These are phyloP conservation scores for Penicillium glabrum DNA, from an alignment of 2,329 filamentous ascomycete species.

Conservation along the genomic window DNA sequence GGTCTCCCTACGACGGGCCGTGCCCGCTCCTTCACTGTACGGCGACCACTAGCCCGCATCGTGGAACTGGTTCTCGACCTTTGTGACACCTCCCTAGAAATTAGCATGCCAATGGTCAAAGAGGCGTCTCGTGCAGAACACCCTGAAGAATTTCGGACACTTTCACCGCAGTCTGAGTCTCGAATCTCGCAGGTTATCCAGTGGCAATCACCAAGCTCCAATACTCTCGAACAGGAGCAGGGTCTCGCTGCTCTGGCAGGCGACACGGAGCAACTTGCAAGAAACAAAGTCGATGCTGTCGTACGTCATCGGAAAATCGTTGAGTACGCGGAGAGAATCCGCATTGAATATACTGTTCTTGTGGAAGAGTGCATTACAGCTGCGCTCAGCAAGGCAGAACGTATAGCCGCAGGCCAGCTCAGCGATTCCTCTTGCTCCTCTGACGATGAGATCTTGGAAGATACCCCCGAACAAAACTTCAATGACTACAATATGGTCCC, in stretches of 20 bases:
- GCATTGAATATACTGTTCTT: slow-evolving; percentile 86
- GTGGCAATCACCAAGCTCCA: slow-evolving; percentile 92
- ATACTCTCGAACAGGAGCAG: slow-evolving; percentile 89
- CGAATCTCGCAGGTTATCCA: slow-evolving; percentile 91
- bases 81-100: slow-evolving; percentile 92
- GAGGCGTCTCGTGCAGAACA: slow-evolving; percentile 64
- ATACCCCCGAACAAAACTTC: slow-evolving; percentile 17
- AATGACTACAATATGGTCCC: slow-evolving; percentile 4
- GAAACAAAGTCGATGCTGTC: slow-evolving; percentile 88
- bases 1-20: slow-evolving; percentile 72
- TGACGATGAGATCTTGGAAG: slow-evolving; percentile 54
- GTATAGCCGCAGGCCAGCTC: slow-evolving; percentile 79
- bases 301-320: slow-evolving; percentile 88
- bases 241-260: slow-evolving; percentile 83
- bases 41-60: slow-evolving; percentile 85
- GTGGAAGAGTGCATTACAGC: slow-evolving; percentile 96
- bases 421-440: slow-evolving; percentile 71
- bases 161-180: slow-evolving; percentile 94
- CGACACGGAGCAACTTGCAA: slow-evolving; percentile 82
- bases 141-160: slow-evolving; percentile 77
- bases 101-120: slow-evolving; percentile 91
- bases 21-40: slow-evolving; percentile 84
- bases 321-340: slow-evolving; percentile 93
- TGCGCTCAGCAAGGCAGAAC: slow-evolving; percentile 83
- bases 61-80: slow-evolving; percentile 93